Evolutionary conservation across 495 filamentous ascomycete genomes (phyloP), one percentile per base, ranked within the genome.

Genomic region (Cryomyces antarcticus): DNA sequence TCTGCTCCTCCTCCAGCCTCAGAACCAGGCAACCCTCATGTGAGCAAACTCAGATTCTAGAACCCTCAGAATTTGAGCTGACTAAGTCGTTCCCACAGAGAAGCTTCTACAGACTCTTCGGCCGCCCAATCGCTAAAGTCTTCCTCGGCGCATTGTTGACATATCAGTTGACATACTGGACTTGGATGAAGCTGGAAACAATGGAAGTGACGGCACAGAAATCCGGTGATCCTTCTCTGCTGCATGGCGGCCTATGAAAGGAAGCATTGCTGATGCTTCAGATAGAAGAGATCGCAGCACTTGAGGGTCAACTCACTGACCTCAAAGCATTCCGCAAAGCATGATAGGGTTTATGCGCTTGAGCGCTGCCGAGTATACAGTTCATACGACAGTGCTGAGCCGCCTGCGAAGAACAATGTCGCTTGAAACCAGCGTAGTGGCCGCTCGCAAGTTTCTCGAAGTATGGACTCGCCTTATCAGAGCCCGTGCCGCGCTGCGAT

Each of bases 151-250:
- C 85, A 10, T 65, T 94, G 24, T 79, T 93, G 58, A 82, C 79
- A 0, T 97, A 93, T 62, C 89, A 97, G 58, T 52, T 82, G 7
- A 59, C 73, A 27, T 93, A 94, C 60, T 92, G 73, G 71, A 61
- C 65, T 17, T 97, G 88, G 89, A 46, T 73, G 59, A 89, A 82
- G 61, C 64, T 96, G n/a, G 88, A 95, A 62, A 69, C 65, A 42
- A 67, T 82, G 46, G 82, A 86, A 57, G 62, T 68, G 29, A 81
- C 74, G 60, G 61, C 66, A 7, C 66, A 77, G 37, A 74, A 73
- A 54, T 67, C 67, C 45, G 56, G 69, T 73, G 56, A 49, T 37
- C 38, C 46, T 7, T 17, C 31, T 7, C 5, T 10, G 31, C 13
- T 49, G n/a, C 38, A 46, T 28, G 41, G 41, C 4, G 47, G 49